These are phyloP conservation scores for Globisporangium spiculum DNA, from an alignment of 352 stramenopile species.

Conservation along the genomic window DNA sequence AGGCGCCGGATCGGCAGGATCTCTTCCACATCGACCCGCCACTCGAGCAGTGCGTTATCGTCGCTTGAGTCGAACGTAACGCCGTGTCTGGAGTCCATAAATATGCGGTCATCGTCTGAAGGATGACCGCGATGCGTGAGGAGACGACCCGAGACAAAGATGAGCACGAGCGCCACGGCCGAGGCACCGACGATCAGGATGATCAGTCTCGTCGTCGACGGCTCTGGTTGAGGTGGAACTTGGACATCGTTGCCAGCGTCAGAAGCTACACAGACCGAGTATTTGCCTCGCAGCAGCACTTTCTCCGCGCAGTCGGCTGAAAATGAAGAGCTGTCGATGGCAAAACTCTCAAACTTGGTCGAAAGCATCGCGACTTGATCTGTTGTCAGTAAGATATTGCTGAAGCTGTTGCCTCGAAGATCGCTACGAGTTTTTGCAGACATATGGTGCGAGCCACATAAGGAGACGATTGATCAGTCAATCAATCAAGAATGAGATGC, in stretches of 20 bases:
- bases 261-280: slow-evolving; percentile 13
- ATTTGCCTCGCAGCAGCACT: slow-evolving; percentile 13
- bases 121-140: not conserved
- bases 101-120: slow-evolving; percentile 10
- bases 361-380: slow-evolving; percentile 8
- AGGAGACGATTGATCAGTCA: too few species aligned
- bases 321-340: slow-evolving; percentile 16
- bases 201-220: slow-evolving; percentile 3
- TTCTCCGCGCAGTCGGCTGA: slow-evolving; percentile 12
- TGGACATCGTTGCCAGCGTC: not conserved
- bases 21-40: slow-evolving; percentile 17
- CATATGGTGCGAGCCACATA: too few species aligned
- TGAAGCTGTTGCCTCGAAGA: slow-evolving; percentile 21
- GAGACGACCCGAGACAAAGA: slow-evolving; percentile 5
- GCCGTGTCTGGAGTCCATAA: slow-evolving; percentile 11
- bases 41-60: slow-evolving; percentile 14
- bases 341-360: slow-evolving; percentile 15
- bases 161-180: slow-evolving; percentile 13
- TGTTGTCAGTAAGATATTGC: slow-evolving; percentile 7
- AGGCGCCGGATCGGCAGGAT: slow-evolving; percentile 18
- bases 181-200: slow-evolving; percentile 12
- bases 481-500: not conserved
- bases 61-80: slow-evolving; percentile 19
- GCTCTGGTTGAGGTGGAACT: not conserved
- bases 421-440: slow-evolving; percentile 10